Evolutionary conservation across 495 filamentous ascomycete genomes (phyloP).

Genomic region (Neurospora intermedia): DNA sequence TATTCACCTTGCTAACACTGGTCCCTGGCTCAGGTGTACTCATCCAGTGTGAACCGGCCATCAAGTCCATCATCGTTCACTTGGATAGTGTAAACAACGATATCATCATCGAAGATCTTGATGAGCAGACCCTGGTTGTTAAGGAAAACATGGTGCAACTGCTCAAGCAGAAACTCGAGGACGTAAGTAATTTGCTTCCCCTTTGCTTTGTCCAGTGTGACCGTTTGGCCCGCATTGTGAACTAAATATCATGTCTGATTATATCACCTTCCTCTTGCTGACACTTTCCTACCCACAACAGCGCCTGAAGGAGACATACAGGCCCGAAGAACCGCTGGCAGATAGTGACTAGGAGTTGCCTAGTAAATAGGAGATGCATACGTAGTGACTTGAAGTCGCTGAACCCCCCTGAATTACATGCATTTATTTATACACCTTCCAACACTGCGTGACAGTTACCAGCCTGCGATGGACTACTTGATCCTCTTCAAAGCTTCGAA

Average conservation of each 20-base stretch:
- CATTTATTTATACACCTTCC: neutral
- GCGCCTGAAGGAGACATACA: constrained; percentile 34
- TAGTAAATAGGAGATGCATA: neutral
- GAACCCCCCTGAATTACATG: neutral
- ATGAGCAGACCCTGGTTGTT: constrained; percentile 61
- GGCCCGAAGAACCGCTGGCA: constrained; percentile 24
- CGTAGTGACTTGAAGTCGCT: neutral
- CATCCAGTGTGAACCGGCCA: constrained; percentile 59
- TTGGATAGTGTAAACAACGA: constrained; percentile 45
- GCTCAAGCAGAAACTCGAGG: constrained; percentile 51
- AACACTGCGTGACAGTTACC: neutral
- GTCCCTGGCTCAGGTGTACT: constrained; percentile 44
- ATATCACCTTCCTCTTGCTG: neutral
- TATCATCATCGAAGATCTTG: constrained; percentile 57
- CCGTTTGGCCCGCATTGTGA: neutral
- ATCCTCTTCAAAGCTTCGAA: constrained; percentile 58
- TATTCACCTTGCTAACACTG: neutral
- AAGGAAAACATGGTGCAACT: constrained; percentile 57
- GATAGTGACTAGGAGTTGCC: constrained; percentile 26
- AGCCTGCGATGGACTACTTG: neutral
- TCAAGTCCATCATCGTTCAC: constrained; percentile 50
- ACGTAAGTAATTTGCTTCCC: constrained; percentile 22
- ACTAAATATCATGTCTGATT: neutral
- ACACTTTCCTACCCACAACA: constrained; percentile 7
- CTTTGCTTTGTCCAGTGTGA: neutral